These are phyloP conservation scores for Trichoderma koningiopsis DNA, from an alignment of 2,329 filamentous ascomycete genomes.

Conservation along the genomic window DNA sequence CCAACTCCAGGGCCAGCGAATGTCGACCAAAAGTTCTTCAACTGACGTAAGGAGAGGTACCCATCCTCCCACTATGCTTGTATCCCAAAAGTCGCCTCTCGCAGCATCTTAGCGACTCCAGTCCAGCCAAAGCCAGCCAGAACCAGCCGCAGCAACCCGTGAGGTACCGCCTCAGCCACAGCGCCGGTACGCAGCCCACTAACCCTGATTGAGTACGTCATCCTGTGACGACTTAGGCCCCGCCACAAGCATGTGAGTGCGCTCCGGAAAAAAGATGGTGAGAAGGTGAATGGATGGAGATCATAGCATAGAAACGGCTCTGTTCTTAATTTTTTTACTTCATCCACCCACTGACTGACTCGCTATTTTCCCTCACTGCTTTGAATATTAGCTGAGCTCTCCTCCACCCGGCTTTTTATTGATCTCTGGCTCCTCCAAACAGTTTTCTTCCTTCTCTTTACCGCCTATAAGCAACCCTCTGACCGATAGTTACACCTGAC, in stretches of 20 bases:
- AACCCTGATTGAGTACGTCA: constrained; percentile 14
- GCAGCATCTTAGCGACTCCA: background rate
- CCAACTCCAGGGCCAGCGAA: background rate
- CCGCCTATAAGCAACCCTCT: background rate
- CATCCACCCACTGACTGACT: constrained; percentile 7
- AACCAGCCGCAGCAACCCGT: background rate
- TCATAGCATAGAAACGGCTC: background rate
- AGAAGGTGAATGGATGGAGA: background rate
- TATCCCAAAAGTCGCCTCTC: background rate
- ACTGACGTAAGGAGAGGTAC: background rate
- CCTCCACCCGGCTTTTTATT: background rate
- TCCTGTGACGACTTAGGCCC: constrained; percentile 13
- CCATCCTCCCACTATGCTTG: background rate
- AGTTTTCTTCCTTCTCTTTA: background rate
- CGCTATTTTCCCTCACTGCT: background rate
- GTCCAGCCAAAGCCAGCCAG: background rate
- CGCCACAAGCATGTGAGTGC: constrained; percentile 16
- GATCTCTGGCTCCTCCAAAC: background rate
- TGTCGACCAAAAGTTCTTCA: background rate
- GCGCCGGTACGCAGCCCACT: background rate
- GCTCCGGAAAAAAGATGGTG: background rate
- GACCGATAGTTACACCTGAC: background rate
- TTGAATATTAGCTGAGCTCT: background rate
- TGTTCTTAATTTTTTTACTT: background rate
- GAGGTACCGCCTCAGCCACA: constrained; percentile 20